Conservation (phyloP, 2,329 filamentous ascomycete species). For the Aspergillus sp. region DNA sequence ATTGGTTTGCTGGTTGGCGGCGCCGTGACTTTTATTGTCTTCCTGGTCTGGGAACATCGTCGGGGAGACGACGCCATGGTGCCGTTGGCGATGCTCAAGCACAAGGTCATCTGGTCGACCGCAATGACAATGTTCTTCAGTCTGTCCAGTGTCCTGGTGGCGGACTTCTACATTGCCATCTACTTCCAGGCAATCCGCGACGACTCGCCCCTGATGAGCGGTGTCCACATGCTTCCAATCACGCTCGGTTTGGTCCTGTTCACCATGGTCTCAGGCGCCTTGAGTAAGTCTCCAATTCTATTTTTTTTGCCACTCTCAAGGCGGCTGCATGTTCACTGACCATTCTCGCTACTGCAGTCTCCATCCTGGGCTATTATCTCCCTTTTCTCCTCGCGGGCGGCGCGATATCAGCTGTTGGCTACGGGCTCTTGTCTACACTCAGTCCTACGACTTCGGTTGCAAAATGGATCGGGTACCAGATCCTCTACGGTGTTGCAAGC, state of each 20-base stretch:
- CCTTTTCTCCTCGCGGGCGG: slow-evolving; percentile 30
- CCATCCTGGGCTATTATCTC: slow-evolving; percentile 32
- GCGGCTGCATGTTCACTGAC: background rate
- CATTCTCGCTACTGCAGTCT: background rate
- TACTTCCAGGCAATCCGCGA: slow-evolving; percentile 44
- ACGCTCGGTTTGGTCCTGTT: slow-evolving; percentile 11
- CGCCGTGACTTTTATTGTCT: slow-evolving; percentile 34
- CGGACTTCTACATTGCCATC: slow-evolving; percentile 34
- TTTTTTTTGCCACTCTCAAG: background rate
- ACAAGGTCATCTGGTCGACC: slow-evolving; percentile 31
- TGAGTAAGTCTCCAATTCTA: background rate
- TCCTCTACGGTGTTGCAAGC: slow-evolving; percentile 23
- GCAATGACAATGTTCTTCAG: slow-evolving; percentile 25
- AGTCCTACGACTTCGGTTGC: slow-evolving; percentile 13
- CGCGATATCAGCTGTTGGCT: slow-evolving; percentile 26
- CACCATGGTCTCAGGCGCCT: background rate
- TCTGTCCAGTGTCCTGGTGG: slow-evolving; percentile 24
- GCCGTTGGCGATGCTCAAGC: slow-evolving; percentile 31
- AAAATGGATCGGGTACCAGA: slow-evolving; percentile 31
- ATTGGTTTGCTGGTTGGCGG: slow-evolving; percentile 36
- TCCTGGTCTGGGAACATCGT: slow-evolving; percentile 35
- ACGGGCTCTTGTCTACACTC: slow-evolving; percentile 33
- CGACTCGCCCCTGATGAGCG: slow-evolving; percentile 37
- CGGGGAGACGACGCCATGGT: slow-evolving; percentile 40
- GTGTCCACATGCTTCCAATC: slow-evolving; percentile 39